phyloP scores from a whole-genome alignment of 371 early-diverging fungal species.

The Furculomyces boomerangus region DNA sequence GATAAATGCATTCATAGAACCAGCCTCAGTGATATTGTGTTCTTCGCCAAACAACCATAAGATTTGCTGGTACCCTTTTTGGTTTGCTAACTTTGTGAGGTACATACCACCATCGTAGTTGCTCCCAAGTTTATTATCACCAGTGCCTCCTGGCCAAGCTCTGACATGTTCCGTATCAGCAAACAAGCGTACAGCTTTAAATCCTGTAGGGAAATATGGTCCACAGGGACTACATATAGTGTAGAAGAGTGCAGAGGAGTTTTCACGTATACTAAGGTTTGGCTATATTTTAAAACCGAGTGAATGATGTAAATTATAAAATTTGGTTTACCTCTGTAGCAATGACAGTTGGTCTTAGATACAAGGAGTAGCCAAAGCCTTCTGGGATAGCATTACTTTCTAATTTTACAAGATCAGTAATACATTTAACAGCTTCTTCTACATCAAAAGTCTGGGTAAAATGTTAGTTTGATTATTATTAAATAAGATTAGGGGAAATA shows the following conservation, averaged over 20 bases:
- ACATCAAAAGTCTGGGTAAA: conserved; percentile 30
- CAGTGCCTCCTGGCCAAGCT: conserved; percentile 95
- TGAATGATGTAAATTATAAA: no score
- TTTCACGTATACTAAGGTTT: conserved; percentile 23
- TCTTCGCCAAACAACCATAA: conserved; percentile 84
- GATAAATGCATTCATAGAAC: conserved; percentile 91
- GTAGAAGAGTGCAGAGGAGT: conserved; percentile 60
- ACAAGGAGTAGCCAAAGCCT: conserved; percentile 84
- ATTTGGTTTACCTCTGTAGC: conserved; percentile 67
- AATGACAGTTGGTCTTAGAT: conserved; percentile 89
- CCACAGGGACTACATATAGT: conserved; percentile 91
- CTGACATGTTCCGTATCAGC: conserved; percentile 74
- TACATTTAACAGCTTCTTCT: conserved; percentile 60
- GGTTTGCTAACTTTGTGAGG: conserved; percentile 75
- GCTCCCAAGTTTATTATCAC: conserved; percentile 81
- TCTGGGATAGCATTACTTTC: conserved; percentile 79
- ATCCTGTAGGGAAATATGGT: conserved; percentile 67
- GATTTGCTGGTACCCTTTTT: conserved; percentile 78
- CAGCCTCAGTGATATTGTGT: conserved; percentile 82
- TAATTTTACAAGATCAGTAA: conserved; percentile 61
- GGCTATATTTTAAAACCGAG: conserved; percentile 7
- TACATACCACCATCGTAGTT: conserved; percentile 74
- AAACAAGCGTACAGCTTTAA: conserved; percentile 59
- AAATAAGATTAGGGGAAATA: no score
- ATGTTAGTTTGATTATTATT: no score